phyloP scores from a whole-genome alignment of 192 early-diverging fungal genomes.

The Mortierella alpina region DNA sequence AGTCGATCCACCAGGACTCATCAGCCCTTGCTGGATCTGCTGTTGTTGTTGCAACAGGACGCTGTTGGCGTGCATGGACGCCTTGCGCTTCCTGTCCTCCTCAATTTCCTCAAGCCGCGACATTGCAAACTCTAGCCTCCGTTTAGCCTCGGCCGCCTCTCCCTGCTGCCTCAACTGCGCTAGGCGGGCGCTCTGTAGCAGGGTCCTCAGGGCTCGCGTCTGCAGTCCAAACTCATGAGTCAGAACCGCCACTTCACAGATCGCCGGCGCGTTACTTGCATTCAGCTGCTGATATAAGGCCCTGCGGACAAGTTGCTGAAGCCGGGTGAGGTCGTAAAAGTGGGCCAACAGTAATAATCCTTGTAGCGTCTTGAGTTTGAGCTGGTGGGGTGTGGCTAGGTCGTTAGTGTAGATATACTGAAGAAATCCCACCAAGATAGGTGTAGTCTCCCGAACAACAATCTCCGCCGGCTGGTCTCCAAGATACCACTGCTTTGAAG shows the following conservation, averaged over 20 bases:
- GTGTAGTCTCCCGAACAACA: slow-evolving; percentile 31
- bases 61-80: slow-evolving; percentile 19
- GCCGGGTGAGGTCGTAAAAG: slow-evolving; percentile 43
- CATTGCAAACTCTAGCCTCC: slow-evolving; percentile 43
- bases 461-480: slow-evolving; percentile 13
- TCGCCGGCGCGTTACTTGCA: slow-evolving; percentile 28
- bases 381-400: slow-evolving; percentile 34
- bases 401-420: slow-evolving; percentile 52
- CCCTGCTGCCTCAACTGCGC: slow-evolving; percentile 33
- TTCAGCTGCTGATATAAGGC: slow-evolving; percentile 31
- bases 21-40: no score
- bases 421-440: slow-evolving; percentile 41
- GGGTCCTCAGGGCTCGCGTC: slow-evolving; percentile 31
- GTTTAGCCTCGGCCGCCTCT: slow-evolving; percentile 38
- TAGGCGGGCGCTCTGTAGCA: slow-evolving; percentile 28
- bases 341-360: slow-evolving; percentile 32
- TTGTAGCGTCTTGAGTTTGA: slow-evolving; percentile 30
- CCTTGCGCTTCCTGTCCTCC: slow-evolving; percentile 34
- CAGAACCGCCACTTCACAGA: slow-evolving; percentile 46
- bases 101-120: slow-evolving; percentile 43
- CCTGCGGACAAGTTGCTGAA: slow-evolving; percentile 33
- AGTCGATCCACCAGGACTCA: no score
- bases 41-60: slow-evolving; percentile 1
- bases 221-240: slow-evolving; percentile 44
- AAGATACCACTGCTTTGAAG: slow-evolving; percentile 17